Percentiles rank a stretch among this genome's conserved stretches.
Evolutionary conservation across 192 early-diverging fungal genomes (phyloP).

Genomic region (Entophlyctis helioformis): DNA sequence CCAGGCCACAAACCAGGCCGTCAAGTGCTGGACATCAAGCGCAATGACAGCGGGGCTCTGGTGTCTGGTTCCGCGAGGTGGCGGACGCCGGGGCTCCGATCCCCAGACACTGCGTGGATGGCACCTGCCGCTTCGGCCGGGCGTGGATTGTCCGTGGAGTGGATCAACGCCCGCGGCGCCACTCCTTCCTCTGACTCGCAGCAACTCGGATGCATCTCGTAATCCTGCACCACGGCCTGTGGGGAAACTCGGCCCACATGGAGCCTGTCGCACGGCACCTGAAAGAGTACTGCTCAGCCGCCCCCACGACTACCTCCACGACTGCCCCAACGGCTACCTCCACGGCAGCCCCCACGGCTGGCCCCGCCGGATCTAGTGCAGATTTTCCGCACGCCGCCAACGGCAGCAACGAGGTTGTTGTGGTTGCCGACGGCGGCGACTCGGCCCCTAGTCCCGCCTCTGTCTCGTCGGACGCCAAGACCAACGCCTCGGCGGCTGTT

Average conservation of each 20-base stretch:
- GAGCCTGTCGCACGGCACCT: slow-evolving; percentile 30
- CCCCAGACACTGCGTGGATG: too few species aligned
- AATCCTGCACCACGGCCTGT: slow-evolving; percentile 54
- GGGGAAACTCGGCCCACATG: slow-evolving; percentile 45
- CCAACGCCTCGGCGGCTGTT: too few species aligned
- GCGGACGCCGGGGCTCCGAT: too few species aligned
- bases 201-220: slow-evolving; percentile 46
- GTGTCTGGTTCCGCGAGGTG: too few species aligned
- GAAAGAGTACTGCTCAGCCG: neutral
- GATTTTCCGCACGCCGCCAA: neutral
- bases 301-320: neutral
- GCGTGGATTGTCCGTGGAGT: too few species aligned
- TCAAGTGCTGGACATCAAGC: too few species aligned
- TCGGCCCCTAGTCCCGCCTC: neutral
- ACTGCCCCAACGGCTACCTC: neutral
- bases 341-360: neutral
- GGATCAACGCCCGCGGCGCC: too few species aligned
- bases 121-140: too few species aligned
- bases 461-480: too few species aligned
- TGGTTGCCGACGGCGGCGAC: neutral
- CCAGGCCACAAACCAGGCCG: too few species aligned
- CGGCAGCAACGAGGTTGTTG: neutral
- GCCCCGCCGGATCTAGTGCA: neutral
- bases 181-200: too few species aligned
- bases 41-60: too few species aligned